Evolutionary conservation across 164 flowering plant genomes (phyloP).

Genomic region (Piper longum): DNA sequence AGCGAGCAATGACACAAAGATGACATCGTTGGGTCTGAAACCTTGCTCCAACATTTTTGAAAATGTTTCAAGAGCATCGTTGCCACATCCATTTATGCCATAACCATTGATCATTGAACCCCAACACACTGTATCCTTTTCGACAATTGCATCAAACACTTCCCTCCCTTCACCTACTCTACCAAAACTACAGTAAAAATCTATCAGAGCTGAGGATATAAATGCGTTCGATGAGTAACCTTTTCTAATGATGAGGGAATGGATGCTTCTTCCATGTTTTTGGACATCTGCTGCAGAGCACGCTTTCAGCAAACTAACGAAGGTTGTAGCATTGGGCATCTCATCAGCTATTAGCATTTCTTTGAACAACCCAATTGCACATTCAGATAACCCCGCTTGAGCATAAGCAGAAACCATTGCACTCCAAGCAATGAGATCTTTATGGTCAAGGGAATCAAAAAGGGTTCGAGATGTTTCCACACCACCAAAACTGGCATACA

Average conservation of each 20-base stretch:
- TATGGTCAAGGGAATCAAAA: slow-evolving; percentile 26
- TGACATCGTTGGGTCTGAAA: slow-evolving; percentile 34
- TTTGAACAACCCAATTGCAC: slow-evolving; percentile 25
- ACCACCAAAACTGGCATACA: slow-evolving; percentile 40
- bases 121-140: slow-evolving; percentile 50
- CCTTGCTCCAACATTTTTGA: slow-evolving; percentile 35
- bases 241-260: slow-evolving; percentile 24
- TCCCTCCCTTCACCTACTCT: slow-evolving; percentile 24
- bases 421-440: slow-evolving; percentile 50
- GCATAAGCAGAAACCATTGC: slow-evolving; percentile 39
- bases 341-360: slow-evolving; percentile 30
- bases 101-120: slow-evolving; percentile 59
- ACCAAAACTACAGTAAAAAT: slow-evolving; percentile 52
- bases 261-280: slow-evolving; percentile 35
- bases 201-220: slow-evolving; percentile 40
- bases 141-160: slow-evolving; percentile 26
- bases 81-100: slow-evolving; percentile 47
- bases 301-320: slow-evolving; percentile 40
- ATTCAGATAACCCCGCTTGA: slow-evolving; percentile 19
- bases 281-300: slow-evolving; percentile 27
- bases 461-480: slow-evolving; percentile 16
- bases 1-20: slow-evolving; percentile 40
- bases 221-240: slow-evolving; percentile 32
- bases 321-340: slow-evolving; percentile 37
- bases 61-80: slow-evolving; percentile 39